Percentiles rank a stretch among this genome's conserved stretches.
Conservation (phyloP, 148 eudicot species). For the Salicornia ramosissima region DNA sequence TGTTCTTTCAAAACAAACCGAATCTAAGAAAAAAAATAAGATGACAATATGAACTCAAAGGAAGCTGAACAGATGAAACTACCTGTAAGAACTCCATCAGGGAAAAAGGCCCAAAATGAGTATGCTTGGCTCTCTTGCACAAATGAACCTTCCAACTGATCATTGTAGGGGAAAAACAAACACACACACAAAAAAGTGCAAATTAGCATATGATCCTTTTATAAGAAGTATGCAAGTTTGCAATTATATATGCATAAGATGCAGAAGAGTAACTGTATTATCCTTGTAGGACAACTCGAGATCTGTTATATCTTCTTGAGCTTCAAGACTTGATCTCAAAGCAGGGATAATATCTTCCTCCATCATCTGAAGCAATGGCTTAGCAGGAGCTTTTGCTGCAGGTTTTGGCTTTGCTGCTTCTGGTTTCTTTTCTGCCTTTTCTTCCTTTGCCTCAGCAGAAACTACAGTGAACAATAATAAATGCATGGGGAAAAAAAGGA, state of each 20-base stretch:
- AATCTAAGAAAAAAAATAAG: too few relatives aligned
- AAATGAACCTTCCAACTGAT: slow-evolving; percentile 79
- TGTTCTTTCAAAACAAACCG: too few relatives aligned
- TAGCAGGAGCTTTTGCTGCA: slow-evolving; percentile 52
- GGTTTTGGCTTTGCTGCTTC: slow-evolving; percentile 62
- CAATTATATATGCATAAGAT: background rate
- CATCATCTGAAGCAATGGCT: slow-evolving; percentile 65
- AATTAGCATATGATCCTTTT: background rate
- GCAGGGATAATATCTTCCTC: slow-evolving; percentile 81
- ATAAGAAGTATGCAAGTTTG: background rate
- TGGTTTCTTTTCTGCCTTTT: slow-evolving; percentile 36
- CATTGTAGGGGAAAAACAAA: background rate
- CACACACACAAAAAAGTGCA: background rate
- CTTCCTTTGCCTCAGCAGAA: slow-evolving; percentile 37
- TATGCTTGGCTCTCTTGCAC: slow-evolving; percentile 50
- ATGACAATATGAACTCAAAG: too few relatives aligned
- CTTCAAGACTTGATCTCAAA: slow-evolving; percentile 49
- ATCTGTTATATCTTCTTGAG: slow-evolving; percentile 67
- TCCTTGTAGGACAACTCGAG: slow-evolving; percentile 55
- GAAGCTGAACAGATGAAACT: slow-evolving; percentile 10
- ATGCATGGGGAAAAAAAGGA: too few relatives aligned
- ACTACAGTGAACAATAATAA: background rate
- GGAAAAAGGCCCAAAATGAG: slow-evolving; percentile 84
- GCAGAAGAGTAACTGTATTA: slow-evolving; percentile 42
- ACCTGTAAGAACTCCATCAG: slow-evolving; percentile 75